Evolutionary conservation across 257 asterid genomes (phyloP).

Genomic region (Fraxinus quadrangulata): DNA sequence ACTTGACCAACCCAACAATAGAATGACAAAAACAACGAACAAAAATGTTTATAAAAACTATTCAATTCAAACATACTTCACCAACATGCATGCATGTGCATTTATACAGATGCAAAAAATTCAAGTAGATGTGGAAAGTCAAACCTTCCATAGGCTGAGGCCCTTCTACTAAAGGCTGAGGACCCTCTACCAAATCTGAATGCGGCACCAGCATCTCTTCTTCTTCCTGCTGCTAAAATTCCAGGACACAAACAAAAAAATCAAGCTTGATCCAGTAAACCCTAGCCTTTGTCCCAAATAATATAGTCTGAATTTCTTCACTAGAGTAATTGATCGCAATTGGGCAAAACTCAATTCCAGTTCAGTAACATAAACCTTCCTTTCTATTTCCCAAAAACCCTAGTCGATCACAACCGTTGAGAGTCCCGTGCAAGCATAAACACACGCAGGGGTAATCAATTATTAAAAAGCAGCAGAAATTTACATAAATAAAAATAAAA

Average conservation of each 20-base stretch:
- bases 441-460: conserved; percentile 1
- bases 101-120: conserved; percentile 1
- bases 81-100: conserved; percentile 10
- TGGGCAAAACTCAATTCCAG: conserved; percentile 16
- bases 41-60: background rate
- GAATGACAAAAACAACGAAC: background rate
- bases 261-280: conserved; percentile 35
- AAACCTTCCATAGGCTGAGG: conserved; percentile 98
- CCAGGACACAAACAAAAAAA: background rate
- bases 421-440: conserved; percentile 9
- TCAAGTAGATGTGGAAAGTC: conserved; percentile 2
- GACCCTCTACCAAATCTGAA: conserved; percentile 55
- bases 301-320: conserved; percentile 23
- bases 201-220: conserved; percentile 74
- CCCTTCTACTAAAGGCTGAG: conserved; percentile 67
- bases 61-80: conserved; percentile 3
- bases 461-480: background rate
- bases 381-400: conserved; percentile 40
- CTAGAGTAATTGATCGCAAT: background rate
- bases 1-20: conserved; percentile 13
- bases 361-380: conserved; percentile 26
- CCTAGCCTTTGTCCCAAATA: conserved; percentile 20
- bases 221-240: conserved; percentile 59
- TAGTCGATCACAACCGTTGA: conserved; percentile 42
- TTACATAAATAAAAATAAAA: conserved; percentile 9